A percentile compares a stretch with the other conserved stretches of the same genome.
phyloP scores from a whole-genome alignment of 768 basidiomycete genomes.

The Favolaschia claudopus region DNA sequence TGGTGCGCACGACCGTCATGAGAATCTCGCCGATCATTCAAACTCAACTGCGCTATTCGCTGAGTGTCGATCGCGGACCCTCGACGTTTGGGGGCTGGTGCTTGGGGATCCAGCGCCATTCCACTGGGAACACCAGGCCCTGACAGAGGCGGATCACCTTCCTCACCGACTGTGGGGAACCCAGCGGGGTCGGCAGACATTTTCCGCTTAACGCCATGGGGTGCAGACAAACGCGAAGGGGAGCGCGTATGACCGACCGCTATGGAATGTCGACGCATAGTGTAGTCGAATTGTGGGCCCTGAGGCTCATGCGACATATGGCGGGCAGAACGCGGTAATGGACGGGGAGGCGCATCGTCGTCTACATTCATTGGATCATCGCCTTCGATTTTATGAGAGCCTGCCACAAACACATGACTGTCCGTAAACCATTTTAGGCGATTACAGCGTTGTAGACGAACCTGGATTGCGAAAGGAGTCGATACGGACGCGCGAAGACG shows the following conservation, averaged over 20 bases:
- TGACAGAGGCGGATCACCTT: constrained; percentile 69
- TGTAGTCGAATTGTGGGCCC: constrained; percentile 67
- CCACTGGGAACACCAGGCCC: constrained; percentile 72
- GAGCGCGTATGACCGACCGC: constrained; percentile 59
- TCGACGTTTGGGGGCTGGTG: constrained; percentile 81
- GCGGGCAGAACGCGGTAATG: constrained; percentile 31
- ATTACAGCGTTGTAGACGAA: constrained; percentile 18
- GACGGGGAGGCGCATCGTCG: constrained; percentile 39
- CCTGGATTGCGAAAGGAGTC: constrained; percentile 30
- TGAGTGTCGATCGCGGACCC: constrained; percentile 85
- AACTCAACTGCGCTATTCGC: constrained; percentile 74
- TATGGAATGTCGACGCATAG: constrained; percentile 76
- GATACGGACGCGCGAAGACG: constrained; percentile 18
- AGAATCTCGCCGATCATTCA: constrained; percentile 82
- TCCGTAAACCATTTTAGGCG: constrained; percentile 25
- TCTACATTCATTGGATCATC: constrained; percentile 50
- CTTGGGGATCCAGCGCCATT: constrained; percentile 66
- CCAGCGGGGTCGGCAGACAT: constrained; percentile 73
- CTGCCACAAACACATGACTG: constrained; percentile 23
- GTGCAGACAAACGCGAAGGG: constrained; percentile 42
- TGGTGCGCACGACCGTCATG: constrained; percentile 67
- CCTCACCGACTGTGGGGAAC: constrained; percentile 63
- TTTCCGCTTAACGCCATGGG: constrained; percentile 82
- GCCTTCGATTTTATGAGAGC: constrained; percentile 39
- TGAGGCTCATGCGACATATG: constrained; percentile 48